A percentile compares a stretch with the other conserved stretches of the same genome.
These are phyloP conservation scores for Populus euphratica DNA, from an alignment of 345 rosid species.

Conservation along the genomic window DNA sequence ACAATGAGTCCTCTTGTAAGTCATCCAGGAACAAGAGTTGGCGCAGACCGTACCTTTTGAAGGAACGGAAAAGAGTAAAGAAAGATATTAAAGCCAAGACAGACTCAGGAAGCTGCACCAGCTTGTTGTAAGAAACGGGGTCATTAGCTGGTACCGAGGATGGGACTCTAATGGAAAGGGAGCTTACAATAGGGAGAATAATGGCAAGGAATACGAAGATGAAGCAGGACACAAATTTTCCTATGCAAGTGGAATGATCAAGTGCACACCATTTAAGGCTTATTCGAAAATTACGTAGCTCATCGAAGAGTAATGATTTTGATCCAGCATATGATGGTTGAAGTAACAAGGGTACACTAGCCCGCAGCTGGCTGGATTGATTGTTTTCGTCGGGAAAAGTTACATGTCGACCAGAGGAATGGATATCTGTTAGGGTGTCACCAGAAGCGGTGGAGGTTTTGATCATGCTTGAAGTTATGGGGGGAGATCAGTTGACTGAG, in stretches of 20 bases:
- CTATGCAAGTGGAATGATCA: constrained; percentile 56
- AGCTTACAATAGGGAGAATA: constrained; percentile 40
- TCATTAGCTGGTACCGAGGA: constrained; percentile 23
- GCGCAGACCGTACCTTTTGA: constrained; percentile 43
- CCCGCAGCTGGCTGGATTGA: background rate
- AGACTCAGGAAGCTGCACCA: constrained; percentile 66
- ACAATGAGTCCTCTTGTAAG: constrained; percentile 42
- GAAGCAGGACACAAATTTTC: constrained; percentile 48
- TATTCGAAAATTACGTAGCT: constrained; percentile 45
- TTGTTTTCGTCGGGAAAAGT: background rate
- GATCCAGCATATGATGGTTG: constrained; percentile 31
- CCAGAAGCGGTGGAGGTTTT: constrained; percentile 1
- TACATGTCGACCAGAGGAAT: background rate
- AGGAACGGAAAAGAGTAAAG: constrained; percentile 52
- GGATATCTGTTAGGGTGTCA: background rate
- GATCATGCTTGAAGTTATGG: constrained; percentile 6
- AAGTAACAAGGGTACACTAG: constrained; percentile 9
- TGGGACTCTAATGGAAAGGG: constrained; percentile 33
- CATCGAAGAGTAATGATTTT: constrained; percentile 39
- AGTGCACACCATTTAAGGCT: constrained; percentile 66
- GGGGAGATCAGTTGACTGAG: background rate
- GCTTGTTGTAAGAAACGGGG: constrained; percentile 47
- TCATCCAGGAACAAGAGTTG: constrained; percentile 67
- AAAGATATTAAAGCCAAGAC: constrained; percentile 55
- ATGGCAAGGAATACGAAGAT: constrained; percentile 43